Percentiles rank a stretch among this genome's conserved stretches.
Evolutionary conservation across 2,329 filamentous ascomycete genomes (phyloP).

Genomic region (Hypoxylon sp.): DNA sequence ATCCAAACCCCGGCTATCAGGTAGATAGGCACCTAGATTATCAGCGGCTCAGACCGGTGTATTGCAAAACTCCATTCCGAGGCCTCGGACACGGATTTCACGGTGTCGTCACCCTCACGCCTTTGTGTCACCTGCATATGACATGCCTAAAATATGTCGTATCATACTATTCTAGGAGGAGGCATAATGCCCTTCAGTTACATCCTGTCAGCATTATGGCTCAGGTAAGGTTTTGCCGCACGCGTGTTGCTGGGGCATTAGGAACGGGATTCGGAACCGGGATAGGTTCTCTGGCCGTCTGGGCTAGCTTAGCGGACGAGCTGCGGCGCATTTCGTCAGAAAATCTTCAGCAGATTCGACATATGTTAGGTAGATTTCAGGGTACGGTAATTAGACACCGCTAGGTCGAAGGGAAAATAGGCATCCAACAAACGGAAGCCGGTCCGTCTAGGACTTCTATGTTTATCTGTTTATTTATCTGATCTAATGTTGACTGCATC

Average conservation of each 20-base stretch:
- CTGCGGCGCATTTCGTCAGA: constrained; percentile 2
- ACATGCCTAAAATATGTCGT: not conserved
- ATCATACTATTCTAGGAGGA: not conserved
- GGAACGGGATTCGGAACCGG: constrained; percentile 28
- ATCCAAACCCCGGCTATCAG: not conserved
- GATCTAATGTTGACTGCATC: not conserved
- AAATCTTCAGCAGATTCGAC: constrained; percentile 1
- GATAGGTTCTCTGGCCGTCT: not conserved
- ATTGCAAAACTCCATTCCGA: not conserved
- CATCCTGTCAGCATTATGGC: constrained; percentile 1
- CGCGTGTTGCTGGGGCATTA: not conserved
- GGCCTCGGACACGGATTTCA: not conserved
- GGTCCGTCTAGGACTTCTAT: not conserved
- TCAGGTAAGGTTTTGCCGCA: not conserved
- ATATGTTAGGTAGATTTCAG: no score
- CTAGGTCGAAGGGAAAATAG: not conserved
- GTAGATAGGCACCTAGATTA: not conserved
- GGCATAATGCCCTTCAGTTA: not conserved
- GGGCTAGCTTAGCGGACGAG: not conserved
- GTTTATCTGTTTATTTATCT: not conserved
- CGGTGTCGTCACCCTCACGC: not conserved
- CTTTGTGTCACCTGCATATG: not conserved
- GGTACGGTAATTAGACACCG: not conserved
- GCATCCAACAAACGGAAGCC: not conserved
- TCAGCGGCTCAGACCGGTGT: not conserved